A percentile compares a stretch with the other conserved stretches of the same genome.
Conservation (phyloP, 352 stramenopile genomes). For the Blastocystis sp. region DNA sequence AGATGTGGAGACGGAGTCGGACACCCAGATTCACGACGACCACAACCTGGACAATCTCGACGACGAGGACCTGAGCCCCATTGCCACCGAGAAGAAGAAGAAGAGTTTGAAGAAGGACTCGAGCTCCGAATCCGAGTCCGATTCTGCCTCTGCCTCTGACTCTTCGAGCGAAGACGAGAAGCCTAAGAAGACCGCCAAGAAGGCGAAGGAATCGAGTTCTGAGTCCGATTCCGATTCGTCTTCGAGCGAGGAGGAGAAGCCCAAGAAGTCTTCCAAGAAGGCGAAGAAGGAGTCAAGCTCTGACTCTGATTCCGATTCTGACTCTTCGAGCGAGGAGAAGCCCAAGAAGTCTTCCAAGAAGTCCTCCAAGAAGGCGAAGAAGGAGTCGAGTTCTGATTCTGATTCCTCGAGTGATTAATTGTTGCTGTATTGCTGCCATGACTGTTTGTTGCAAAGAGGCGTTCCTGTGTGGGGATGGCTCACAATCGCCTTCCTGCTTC, state of each 20-base stretch:
- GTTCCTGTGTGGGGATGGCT: no score
- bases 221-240: constrained; percentile 38
- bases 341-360: constrained; percentile 22
- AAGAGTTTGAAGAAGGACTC: constrained; percentile 11
- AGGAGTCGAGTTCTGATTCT: constrained; percentile 11
- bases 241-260: constrained; percentile 30
- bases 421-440: neutral
- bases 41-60: constrained; percentile 70
- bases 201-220: neutral
- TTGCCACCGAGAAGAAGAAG: constrained; percentile 22
- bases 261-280: neutral
- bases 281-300: neutral
- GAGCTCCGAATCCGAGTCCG: constrained; percentile 7
- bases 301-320: constrained; percentile 47
- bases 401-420: neutral
- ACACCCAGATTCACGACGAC: constrained; percentile 65
- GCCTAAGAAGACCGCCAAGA: constrained; percentile 1
- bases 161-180: constrained; percentile 23
- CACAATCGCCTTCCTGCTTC: no score
- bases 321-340: constrained; percentile 32
- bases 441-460: neutral
- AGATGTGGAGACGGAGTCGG: constrained; percentile 57
- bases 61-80: constrained; percentile 4
- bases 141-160: constrained; percentile 3
- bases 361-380: constrained; percentile 9